These are phyloP conservation scores for Candida namnaoensis DNA, from an alignment of 805 yeast species.

Conservation along the genomic window DNA sequence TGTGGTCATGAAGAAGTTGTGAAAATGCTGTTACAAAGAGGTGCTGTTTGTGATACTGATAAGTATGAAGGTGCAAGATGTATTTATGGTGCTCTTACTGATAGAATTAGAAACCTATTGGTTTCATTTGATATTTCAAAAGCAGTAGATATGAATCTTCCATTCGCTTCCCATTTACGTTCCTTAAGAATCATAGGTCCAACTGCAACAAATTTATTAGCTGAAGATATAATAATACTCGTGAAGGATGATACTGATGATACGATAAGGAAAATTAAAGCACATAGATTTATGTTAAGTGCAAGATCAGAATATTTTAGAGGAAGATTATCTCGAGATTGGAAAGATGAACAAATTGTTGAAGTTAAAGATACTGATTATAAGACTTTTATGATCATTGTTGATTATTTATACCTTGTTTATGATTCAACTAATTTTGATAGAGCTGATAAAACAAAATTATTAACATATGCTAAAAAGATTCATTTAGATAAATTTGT, in stretches of 20 bases:
- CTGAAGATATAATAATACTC: slow-evolving; percentile 6
- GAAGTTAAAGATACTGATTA: slow-evolving; percentile 13
- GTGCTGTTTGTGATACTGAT: slow-evolving; percentile 74
- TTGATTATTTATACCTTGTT: slow-evolving; percentile 27
- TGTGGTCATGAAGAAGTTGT: slow-evolving; percentile 71
- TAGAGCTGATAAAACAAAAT: slow-evolving; percentile 16
- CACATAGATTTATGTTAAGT: slow-evolving; percentile 34
- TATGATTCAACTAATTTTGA: slow-evolving; percentile 29
- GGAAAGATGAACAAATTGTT: slow-evolving; percentile 15
- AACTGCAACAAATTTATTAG: slow-evolving; percentile 2
- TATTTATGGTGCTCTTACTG: slow-evolving; percentile 70
- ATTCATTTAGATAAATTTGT: slow-evolving; percentile 28
- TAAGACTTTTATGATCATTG: slow-evolving; percentile 14
- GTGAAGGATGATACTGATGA: slow-evolving; percentile 16
- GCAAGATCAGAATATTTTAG: slow-evolving; percentile 26
- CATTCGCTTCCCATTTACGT: slow-evolving; percentile 65
- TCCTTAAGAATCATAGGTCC: slow-evolving; percentile 23
- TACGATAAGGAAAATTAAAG: slow-evolving; percentile 10
- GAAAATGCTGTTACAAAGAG: slow-evolving; percentile 47
- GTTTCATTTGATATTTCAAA: slow-evolving; percentile 58
- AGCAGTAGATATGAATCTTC: slow-evolving; percentile 57
- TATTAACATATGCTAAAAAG: slow-evolving; percentile 24
- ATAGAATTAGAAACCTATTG: slow-evolving; percentile 49
- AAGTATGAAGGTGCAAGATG: slow-evolving; percentile 78
- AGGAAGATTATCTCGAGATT: slow-evolving; percentile 11